Evolutionary conservation across 495 filamentous ascomycete species (phyloP).

Genomic region (Elasticomyces elasticus): DNA sequence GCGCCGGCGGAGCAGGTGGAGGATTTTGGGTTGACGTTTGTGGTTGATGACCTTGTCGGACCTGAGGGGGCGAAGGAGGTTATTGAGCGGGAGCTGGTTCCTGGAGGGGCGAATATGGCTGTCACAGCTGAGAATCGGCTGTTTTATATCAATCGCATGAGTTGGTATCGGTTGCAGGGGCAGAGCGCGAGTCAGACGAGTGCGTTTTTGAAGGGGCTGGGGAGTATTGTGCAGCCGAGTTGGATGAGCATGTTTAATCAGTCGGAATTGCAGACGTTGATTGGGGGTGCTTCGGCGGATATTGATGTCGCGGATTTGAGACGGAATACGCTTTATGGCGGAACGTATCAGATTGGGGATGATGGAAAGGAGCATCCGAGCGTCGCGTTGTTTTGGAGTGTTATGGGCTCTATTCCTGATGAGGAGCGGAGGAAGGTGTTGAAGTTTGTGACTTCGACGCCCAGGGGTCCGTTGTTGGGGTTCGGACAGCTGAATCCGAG

Average conservation of each 20-base stretch:
- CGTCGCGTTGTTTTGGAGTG: slow-evolving; percentile 82
- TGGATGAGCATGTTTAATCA: slow-evolving; percentile 99
- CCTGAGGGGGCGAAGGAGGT: slow-evolving; percentile 36
- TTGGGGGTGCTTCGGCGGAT: slow-evolving; percentile 73
- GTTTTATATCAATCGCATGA: slow-evolving; percentile 88
- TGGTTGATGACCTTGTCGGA: slow-evolving; percentile 62
- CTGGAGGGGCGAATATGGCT: slow-evolving; percentile 60
- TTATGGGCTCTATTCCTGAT: slow-evolving; percentile 66
- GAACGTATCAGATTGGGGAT: slow-evolving; percentile 77
- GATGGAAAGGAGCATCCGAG: slow-evolving; percentile 78
- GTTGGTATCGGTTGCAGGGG: slow-evolving; percentile 68
- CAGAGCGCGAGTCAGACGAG: slow-evolving; percentile 71
- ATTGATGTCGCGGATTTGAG: slow-evolving; percentile 84
- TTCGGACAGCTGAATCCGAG: slow-evolving; percentile 76
- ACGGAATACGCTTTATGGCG: slow-evolving; percentile 77
- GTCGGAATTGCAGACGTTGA: slow-evolving; percentile 78
- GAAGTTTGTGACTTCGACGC: slow-evolving; percentile 91
- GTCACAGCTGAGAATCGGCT: slow-evolving; percentile 88
- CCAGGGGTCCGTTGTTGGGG: slow-evolving; percentile 80
- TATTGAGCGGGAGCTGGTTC: slow-evolving; percentile 63
- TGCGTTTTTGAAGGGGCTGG: slow-evolving; percentile 77
- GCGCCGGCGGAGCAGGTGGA: slow-evolving; percentile 67
- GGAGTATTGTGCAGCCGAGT: slow-evolving; percentile 75
- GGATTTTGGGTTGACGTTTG: slow-evolving; percentile 78
- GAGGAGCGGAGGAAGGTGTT: slow-evolving; percentile 73